phyloP scores from a whole-genome alignment of 2,329 filamentous ascomycete genomes.

The Gnomoniopsis sp. region DNA sequence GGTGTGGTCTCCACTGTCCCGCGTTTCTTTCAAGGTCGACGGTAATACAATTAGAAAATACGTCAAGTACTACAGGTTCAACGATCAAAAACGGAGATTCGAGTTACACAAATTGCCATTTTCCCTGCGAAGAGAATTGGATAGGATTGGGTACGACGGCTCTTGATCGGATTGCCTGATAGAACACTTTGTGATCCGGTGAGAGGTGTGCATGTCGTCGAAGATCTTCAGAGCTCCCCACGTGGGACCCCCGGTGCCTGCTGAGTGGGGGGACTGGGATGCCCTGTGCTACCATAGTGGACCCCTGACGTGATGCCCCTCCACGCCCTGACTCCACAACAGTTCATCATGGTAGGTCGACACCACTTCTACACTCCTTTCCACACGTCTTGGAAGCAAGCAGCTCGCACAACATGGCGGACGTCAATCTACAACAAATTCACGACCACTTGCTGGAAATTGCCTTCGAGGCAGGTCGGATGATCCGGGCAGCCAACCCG shows the following conservation, averaged over 20 bases:
- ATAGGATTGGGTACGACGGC: too few relatives aligned
- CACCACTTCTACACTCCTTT: background rate
- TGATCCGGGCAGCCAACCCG: conserved; percentile 61
- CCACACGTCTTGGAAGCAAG: background rate
- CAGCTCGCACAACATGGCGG: conserved; percentile 41
- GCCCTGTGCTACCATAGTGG: background rate
- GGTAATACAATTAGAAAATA: too few relatives aligned
- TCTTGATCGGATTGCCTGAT: too few relatives aligned
- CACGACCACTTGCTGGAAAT: conserved; percentile 58
- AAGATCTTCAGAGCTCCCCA: background rate
- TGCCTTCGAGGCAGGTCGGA: conserved; percentile 61
- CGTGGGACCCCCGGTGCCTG: background rate
- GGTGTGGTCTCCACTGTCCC: too few relatives aligned
- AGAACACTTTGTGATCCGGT: background rate
- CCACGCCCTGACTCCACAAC: background rate
- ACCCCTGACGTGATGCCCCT: background rate
- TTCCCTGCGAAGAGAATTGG: too few relatives aligned
- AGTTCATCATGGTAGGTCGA: background rate
- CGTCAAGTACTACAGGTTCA: too few relatives aligned
- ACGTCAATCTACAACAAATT: conserved; percentile 57
- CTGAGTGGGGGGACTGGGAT: background rate
- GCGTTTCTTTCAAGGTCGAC: too few relatives aligned
- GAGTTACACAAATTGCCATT: too few relatives aligned
- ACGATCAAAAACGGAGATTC: too few relatives aligned
- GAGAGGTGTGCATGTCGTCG: background rate